phyloP scores from a whole-genome alignment of 805 yeast species.

The Suhomyces sp. region DNA sequence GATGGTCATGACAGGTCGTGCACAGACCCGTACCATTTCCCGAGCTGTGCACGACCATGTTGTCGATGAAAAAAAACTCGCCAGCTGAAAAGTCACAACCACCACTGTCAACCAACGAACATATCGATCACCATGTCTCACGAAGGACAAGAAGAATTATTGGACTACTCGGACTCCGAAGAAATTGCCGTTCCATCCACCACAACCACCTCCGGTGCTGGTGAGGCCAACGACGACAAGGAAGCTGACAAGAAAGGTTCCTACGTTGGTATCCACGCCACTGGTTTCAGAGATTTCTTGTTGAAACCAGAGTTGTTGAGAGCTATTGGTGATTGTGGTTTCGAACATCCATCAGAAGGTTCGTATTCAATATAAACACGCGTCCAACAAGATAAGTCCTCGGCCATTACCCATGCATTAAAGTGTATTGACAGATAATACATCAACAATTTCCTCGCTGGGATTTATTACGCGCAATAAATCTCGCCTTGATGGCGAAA shows the following conservation, averaged over 20 bases:
- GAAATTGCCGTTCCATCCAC: conserved; percentile 74
- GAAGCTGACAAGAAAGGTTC: conserved; percentile 90
- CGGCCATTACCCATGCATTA: neutral
- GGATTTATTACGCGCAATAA: neutral
- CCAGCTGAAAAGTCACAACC: conserved; percentile 1
- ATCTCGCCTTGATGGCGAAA: neutral
- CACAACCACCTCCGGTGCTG: conserved; percentile 39
- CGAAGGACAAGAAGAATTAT: conserved; percentile 98
- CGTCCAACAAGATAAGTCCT: conserved; percentile 1
- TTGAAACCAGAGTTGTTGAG: conserved; percentile 95
- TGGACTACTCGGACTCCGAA: conserved; percentile 98
- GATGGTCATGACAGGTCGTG: neutral
- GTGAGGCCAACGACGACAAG: conserved; percentile 49
- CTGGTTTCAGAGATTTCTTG: conserved; percentile 96
- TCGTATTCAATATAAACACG: conserved; percentile 39
- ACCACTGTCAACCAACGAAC: neutral
- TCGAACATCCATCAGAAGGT: conserved; percentile 99
- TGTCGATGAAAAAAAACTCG: conserved; percentile 1
- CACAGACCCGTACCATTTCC: neutral
- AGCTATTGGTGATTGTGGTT: conserved; percentile 98
- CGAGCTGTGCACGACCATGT: neutral
- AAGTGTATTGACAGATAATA: neutral
- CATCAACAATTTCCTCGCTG: neutral
- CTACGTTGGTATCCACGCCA: conserved; percentile 96
- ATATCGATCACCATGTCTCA: conserved; percentile 58